These are phyloP conservation scores for Sarocladium kiliense DNA, from an alignment of 2,329 filamentous ascomycete genomes.

Conservation along the genomic window DNA sequence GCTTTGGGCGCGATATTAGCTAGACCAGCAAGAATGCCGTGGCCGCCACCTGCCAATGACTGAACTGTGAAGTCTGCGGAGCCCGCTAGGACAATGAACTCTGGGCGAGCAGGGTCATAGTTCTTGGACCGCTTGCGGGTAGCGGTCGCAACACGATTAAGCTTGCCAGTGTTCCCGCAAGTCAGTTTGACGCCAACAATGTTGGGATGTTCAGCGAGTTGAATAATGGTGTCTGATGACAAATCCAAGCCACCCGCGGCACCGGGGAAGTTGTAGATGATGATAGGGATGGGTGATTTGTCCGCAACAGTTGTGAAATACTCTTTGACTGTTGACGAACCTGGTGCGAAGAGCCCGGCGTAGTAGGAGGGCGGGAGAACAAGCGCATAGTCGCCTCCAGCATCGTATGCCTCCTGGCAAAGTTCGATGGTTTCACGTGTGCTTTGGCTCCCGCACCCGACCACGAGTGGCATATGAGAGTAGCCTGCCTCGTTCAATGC, in stretches of 20 bases:
- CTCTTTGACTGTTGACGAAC: slow-evolving; percentile 36
- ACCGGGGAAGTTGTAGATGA: slow-evolving; percentile 64
- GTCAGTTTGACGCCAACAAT: slow-evolving; percentile 62
- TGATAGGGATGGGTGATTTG: slow-evolving; percentile 52
- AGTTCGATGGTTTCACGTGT: slow-evolving; percentile 68
- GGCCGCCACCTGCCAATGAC: slow-evolving; percentile 31
- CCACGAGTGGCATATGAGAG: slow-evolving; percentile 62
- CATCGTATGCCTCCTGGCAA: slow-evolving; percentile 63
- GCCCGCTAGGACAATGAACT: slow-evolving; percentile 31
- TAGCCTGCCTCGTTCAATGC: slow-evolving; percentile 53
- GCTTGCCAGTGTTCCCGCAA: slow-evolving; percentile 61
- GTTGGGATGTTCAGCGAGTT: slow-evolving; percentile 45
- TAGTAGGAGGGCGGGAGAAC: slow-evolving; percentile 77
- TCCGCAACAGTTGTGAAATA: slow-evolving; percentile 63
- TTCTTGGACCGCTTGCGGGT: slow-evolving; percentile 11
- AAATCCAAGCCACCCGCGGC: slow-evolving; percentile 57
- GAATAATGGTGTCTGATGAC: slow-evolving; percentile 52
- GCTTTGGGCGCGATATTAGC: slow-evolving; percentile 33
- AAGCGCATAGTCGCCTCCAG: slow-evolving; percentile 71
- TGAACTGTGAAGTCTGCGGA: slow-evolving; percentile 38
- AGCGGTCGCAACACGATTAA: slow-evolving; percentile 41
- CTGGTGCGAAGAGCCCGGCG: slow-evolving; percentile 53
- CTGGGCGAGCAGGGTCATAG: slow-evolving; percentile 16
- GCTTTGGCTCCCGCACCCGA: slow-evolving; percentile 71
- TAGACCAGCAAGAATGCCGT: slow-evolving; percentile 35